Evolutionary conservation across 2,329 filamentous ascomycete genomes (phyloP), one percentile per base, ranked within the genome.

Genomic region (Trichoderma polysporum): DNA sequence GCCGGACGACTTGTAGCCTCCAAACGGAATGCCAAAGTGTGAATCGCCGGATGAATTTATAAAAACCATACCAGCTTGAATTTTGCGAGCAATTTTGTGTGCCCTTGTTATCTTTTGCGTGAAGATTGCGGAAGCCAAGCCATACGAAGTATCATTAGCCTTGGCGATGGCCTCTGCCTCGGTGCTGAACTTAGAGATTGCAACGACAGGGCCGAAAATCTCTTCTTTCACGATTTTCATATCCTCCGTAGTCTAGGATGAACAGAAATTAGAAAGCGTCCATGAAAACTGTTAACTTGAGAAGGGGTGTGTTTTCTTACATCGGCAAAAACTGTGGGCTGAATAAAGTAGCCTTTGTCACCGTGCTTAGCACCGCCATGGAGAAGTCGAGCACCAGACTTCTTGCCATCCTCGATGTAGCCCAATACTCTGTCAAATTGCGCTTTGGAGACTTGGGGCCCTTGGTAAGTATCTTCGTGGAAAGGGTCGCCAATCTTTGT

Each of bases 321-420:
- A 56, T 87, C 88, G 25, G 86, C 85, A 66, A 93, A 84, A 22
- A 93, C 86, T 0, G 90, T 92, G 0, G 88, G 88, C 69, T 89
- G 83, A 78, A 87, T 91, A 80, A 91, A 93, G 76, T 82, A 22
- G 88, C 90, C 53, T 2, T 93, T 93, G 6, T 63, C 64, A 17
- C 58, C 57, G 17, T 63, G 65, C 35, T 52, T 50, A 2, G 79
- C 76, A 2, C 93, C 93, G 50, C 92, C 91, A 37, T 88, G 79
- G 29, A 91, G 76, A 35, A 94, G 81, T 74, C 87, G 88, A 7
- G 82, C 91, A 45, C 92, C 92, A 6, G 92, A 91, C 73, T 95
- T 91, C 64, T 86, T 81, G 39, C 94, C 90, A 74, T 94, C 91
- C 47, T 85, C 39, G 31, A 71, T 69, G 62, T 69, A 62, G 3